Conservation (phyloP, 768 basidiomycete genomes). For the Boletus tomentosulus region DNA sequence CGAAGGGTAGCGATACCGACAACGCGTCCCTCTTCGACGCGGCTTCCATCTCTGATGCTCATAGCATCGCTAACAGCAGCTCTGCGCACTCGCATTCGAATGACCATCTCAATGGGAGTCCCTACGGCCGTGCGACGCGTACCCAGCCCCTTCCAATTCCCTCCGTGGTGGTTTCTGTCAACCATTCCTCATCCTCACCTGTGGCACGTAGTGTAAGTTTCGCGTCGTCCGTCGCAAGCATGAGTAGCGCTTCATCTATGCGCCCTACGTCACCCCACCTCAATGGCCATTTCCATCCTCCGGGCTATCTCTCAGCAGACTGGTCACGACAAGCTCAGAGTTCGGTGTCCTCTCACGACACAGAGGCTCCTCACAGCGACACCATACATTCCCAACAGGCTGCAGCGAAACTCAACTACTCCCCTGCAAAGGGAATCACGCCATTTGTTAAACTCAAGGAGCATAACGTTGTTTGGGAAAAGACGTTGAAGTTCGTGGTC, state of each 20-base stretch:
- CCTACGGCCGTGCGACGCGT: neutral
- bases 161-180: slow-evolving; percentile 25
- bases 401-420: slow-evolving; percentile 9
- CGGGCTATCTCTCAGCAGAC: slow-evolving; percentile 24
- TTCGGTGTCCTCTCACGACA: neutral
- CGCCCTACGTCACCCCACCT: slow-evolving; percentile 9
- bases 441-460: slow-evolving; percentile 55
- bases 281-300: slow-evolving; percentile 5
- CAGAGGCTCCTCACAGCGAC: neutral
- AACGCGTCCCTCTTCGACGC: slow-evolving; percentile 22
- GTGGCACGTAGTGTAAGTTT: slow-evolving; percentile 19
- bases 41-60: slow-evolving; percentile 24
- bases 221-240: slow-evolving; percentile 19
- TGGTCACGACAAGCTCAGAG: slow-evolving; percentile 20
- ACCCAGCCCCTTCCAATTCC: slow-evolving; percentile 17
- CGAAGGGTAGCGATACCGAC: slow-evolving; percentile 24
- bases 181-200: slow-evolving; percentile 9
- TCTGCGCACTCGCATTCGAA: slow-evolving; percentile 21
- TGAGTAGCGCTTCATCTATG: slow-evolving; percentile 20
- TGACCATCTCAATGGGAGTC: slow-evolving; percentile 8
- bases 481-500: slow-evolving; percentile 52
- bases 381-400: neutral
- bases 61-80: slow-evolving; percentile 27
- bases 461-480: slow-evolving; percentile 62
- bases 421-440: slow-evolving; percentile 57